A percentile compares a stretch with the other conserved stretches of the same genome.
Conservation (phyloP, 2,329 filamentous ascomycete species). For the Curvularia sp. region DNA sequence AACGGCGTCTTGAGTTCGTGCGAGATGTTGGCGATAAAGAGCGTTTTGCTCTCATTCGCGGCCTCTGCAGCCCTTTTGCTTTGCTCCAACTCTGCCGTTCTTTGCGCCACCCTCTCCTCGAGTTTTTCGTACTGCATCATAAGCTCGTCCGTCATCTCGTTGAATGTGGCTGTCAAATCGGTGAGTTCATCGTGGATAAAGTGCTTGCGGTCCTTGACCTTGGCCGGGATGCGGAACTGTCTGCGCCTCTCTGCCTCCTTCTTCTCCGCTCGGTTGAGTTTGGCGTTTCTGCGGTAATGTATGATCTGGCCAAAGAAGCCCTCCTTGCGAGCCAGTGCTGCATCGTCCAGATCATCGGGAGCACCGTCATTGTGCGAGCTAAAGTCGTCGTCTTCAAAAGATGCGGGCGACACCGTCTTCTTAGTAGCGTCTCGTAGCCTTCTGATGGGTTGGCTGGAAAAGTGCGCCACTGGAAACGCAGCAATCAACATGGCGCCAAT, state of each 20-base stretch:
- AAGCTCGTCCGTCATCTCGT: conserved; percentile 91
- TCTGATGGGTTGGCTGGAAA: conserved; percentile 80
- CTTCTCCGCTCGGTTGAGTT: conserved; percentile 46
- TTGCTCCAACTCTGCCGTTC: conserved; percentile 83
- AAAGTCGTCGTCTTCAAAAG: conserved; percentile 57
- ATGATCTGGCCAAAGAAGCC: conserved; percentile 53
- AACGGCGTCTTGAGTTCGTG: conserved; percentile 90
- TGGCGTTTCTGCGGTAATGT: conserved; percentile 43
- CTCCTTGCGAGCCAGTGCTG: conserved; percentile 55
- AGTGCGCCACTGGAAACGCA: conserved; percentile 79
- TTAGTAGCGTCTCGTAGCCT: conserved; percentile 76
- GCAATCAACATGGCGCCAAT: conserved; percentile 74
- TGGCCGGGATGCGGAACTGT: conserved; percentile 82
- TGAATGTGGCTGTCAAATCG: conserved; percentile 84
- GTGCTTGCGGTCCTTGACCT: conserved; percentile 77
- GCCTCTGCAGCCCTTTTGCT: conserved; percentile 92
- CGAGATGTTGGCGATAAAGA: conserved; percentile 95
- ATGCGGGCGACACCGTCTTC: conserved; percentile 72
- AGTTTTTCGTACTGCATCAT: conserved; percentile 84
- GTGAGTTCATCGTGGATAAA: conserved; percentile 83
- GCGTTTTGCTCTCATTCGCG: conserved; percentile 95
- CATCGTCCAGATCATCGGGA: conserved; percentile 59
- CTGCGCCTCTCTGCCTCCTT: conserved; percentile 53
- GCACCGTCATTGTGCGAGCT: conserved; percentile 46
- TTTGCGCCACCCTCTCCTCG: conserved; percentile 82